Conservation (phyloP, 192 early-diverging fungal species). For the Linnemannia schmuckeri region DNA sequence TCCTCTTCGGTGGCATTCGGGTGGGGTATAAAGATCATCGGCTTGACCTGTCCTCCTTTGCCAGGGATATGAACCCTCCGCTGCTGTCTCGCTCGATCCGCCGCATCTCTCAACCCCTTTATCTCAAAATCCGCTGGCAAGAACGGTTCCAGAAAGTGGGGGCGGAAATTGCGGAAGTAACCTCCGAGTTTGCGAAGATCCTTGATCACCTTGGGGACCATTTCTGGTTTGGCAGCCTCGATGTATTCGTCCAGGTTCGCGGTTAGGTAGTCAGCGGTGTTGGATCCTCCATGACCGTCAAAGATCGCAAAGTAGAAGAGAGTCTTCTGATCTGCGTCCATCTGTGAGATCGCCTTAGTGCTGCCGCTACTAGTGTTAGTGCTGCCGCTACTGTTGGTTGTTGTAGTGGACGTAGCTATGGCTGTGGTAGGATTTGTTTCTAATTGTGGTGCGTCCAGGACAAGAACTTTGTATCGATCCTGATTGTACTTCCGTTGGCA, state of each 20-base stretch:
- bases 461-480: conserved; percentile 64
- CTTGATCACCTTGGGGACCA: conserved; percentile 54
- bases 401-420: conserved; percentile 16
- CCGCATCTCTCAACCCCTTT: neutral
- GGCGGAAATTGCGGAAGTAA: conserved; percentile 62
- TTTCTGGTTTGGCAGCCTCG: conserved; percentile 54
- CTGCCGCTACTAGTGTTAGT: neutral
- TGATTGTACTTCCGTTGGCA: conserved; percentile 69
- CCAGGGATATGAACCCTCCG: conserved; percentile 34
- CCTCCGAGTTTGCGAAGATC: conserved; percentile 59
- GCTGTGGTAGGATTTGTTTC: conserved; percentile 27
- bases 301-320: conserved; percentile 70
- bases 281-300: conserved; percentile 67
- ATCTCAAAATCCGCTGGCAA: conserved; percentile 37
- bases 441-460: conserved; percentile 45
- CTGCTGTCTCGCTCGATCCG: conserved; percentile 11
- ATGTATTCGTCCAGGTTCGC: conserved; percentile 65
- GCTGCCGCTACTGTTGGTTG: neutral
- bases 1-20: conserved; percentile 51
- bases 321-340: conserved; percentile 45
- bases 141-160: conserved; percentile 44
- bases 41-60: conserved; percentile 39
- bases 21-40: conserved; percentile 54
- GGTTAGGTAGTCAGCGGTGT: conserved; percentile 60
- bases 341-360: conserved; percentile 10